Evolutionary conservation across 805 yeast species (phyloP).

Genomic region (Priceomyces medius): DNA sequence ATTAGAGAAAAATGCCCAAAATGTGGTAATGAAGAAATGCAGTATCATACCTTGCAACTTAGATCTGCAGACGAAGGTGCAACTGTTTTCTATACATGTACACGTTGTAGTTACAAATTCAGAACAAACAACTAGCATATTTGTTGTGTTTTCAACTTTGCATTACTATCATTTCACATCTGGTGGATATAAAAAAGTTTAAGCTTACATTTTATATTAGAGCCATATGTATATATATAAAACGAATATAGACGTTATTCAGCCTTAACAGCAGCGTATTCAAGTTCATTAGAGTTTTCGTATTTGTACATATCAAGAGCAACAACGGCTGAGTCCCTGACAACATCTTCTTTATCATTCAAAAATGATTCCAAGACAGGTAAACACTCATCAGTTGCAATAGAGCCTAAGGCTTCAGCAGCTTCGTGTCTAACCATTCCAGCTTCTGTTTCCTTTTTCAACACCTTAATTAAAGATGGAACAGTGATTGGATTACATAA

Average conservation of each 20-base stretch:
- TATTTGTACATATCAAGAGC: slow-evolving; percentile 98
- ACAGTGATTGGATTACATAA: slow-evolving; percentile 90
- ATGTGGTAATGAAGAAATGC: slow-evolving; percentile 98
- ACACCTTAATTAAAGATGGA: slow-evolving; percentile 79
- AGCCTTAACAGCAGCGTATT: slow-evolving; percentile 53
- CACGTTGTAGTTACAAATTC: slow-evolving; percentile 87
- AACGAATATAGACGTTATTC: slow-evolving; percentile 10
- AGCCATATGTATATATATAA: background rate
- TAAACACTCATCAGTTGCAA: slow-evolving; percentile 92
- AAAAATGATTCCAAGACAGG: slow-evolving; percentile 81
- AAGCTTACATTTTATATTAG: background rate
- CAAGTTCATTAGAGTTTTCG: slow-evolving; percentile 80
- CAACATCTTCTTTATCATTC: slow-evolving; percentile 82
- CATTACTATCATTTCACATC: background rate
- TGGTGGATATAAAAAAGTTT: background rate
- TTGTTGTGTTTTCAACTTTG: background rate
- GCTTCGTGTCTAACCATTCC: slow-evolving; percentile 99
- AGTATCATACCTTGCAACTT: slow-evolving; percentile 91
- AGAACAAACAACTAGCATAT: slow-evolving; percentile 76
- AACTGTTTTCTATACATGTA: slow-evolving; percentile 96
- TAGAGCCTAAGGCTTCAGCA: slow-evolving; percentile 96
- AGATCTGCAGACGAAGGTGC: slow-evolving; percentile 99
- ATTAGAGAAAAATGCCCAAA: slow-evolving; percentile 98
- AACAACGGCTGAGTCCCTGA: slow-evolving; percentile 93
- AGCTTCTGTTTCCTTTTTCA: slow-evolving; percentile 76